These are phyloP conservation scores for Lachancea sp. DNA, from an alignment of 805 yeast genomes.

Conservation along the genomic window DNA sequence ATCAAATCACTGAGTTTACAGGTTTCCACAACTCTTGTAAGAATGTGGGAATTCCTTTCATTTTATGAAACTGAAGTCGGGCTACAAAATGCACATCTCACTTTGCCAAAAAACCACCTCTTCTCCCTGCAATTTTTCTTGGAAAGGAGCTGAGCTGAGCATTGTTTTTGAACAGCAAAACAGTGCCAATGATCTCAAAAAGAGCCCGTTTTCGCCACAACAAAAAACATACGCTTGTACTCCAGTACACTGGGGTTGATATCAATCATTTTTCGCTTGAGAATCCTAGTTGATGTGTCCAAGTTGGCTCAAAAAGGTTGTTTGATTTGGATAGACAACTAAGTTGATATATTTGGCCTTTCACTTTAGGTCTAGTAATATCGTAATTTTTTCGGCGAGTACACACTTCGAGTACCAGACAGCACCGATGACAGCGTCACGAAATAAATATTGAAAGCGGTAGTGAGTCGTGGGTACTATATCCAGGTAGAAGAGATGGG, in stretches of 20 bases:
- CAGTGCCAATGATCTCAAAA: background rate
- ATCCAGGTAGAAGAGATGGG: too few relatives aligned
- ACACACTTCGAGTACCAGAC: too few relatives aligned
- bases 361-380: background rate
- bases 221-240: slow-evolving; percentile 59
- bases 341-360: background rate
- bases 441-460: too few relatives aligned
- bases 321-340: background rate
- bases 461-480: too few relatives aligned
- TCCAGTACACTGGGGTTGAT: slow-evolving; percentile 68
- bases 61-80: too few relatives aligned
- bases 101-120: too few relatives aligned
- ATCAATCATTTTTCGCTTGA: slow-evolving; percentile 43
- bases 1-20: too few relatives aligned
- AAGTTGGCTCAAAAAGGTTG: background rate
- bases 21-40: too few relatives aligned
- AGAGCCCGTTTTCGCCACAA: background rate
- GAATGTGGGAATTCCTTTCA: too few relatives aligned
- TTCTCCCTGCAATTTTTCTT: too few relatives aligned
- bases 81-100: too few relatives aligned
- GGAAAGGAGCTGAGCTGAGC: background rate
- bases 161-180: background rate
- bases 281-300: background rate
- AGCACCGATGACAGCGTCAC: too few relatives aligned
- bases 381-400: background rate